Evolutionary conservation across 345 rosid genomes (phyloP).

Genomic region (Stellera chamaejasme): DNA sequence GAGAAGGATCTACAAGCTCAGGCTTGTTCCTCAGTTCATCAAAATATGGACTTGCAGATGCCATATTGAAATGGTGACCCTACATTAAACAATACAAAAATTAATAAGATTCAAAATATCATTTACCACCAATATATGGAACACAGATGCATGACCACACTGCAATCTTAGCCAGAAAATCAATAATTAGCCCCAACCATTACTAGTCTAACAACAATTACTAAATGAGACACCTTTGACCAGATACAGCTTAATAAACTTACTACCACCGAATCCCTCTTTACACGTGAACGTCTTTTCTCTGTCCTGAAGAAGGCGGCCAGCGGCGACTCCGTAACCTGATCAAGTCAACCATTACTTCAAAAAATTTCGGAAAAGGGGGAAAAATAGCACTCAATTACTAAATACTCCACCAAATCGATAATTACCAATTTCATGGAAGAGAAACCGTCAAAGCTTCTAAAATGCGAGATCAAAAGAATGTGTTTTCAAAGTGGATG

Average conservation of each 20-base stretch:
- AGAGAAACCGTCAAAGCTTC: background rate
- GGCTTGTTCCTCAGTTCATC: slow-evolving; percentile 54
- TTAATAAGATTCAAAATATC: background rate
- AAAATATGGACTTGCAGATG: slow-evolving; percentile 44
- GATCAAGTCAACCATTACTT: background rate
- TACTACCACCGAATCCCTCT: slow-evolving; percentile 7
- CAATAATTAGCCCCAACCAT: background rate
- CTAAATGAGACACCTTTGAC: too few relatives aligned
- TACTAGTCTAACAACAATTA: too few relatives aligned
- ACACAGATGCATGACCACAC: too few relatives aligned
- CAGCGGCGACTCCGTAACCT: slow-evolving; percentile 1
- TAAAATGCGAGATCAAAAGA: background rate
- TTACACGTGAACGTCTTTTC: background rate
- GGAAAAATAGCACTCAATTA: too few relatives aligned
- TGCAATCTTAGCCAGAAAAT: too few relatives aligned
- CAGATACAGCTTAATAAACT: too few relatives aligned
- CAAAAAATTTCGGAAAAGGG: too few relatives aligned
- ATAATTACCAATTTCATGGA: background rate
- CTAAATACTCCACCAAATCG: background rate
- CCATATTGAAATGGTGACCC: slow-evolving; percentile 25
- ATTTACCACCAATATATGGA: background rate
- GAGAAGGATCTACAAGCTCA: slow-evolving; percentile 67
- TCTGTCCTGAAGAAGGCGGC: background rate
- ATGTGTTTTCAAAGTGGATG: background rate
- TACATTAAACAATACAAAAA: slow-evolving; percentile 9